Evolutionary conservation across 208 protist species (phyloP).

Genomic region (Crithidia bombi): DNA sequence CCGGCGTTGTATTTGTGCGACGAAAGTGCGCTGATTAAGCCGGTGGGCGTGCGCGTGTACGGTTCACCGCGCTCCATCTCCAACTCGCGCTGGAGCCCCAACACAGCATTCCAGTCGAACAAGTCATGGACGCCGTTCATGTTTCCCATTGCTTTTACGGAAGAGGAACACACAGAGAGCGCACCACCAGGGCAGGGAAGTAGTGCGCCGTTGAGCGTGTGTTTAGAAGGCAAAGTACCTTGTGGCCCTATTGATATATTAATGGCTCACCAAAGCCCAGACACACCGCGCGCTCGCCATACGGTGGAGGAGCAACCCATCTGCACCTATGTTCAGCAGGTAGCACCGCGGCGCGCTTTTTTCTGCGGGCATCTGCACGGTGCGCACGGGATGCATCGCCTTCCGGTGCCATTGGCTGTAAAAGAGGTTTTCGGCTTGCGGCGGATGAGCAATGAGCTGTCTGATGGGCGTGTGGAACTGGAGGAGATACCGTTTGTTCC

Average conservation of each 20-base stretch:
- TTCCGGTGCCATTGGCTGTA: conserved; percentile 30
- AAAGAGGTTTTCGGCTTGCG: conserved; percentile 15
- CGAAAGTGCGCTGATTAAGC: conserved; percentile 51
- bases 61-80: conserved; percentile 61
- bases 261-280: conserved; percentile 57
- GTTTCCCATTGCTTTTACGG: conserved; percentile 4
- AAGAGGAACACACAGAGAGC: not conserved
- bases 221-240: conserved; percentile 38
- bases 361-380: conserved; percentile 61
- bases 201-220: conserved; percentile 6
- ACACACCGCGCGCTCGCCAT: conserved; percentile 7
- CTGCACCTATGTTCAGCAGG: conserved; percentile 38
- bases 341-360: conserved; percentile 46
- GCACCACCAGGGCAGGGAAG: not conserved
- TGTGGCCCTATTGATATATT: conserved; percentile 57
- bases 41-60: conserved; percentile 56
- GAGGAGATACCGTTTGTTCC: conserved; percentile 41
- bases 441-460: not conserved
- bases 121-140: conserved; percentile 34
- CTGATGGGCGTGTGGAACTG: not conserved
- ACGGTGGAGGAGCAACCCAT: conserved; percentile 41
- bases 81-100: conserved; percentile 61
- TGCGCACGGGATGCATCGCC: conserved; percentile 51
- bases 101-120: conserved; percentile 53
- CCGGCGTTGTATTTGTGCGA: conserved; percentile 66